A percentile compares a stretch with the other conserved stretches of the same genome.
phyloP scores from a whole-genome alignment of 139 green algal genomes.

The Tetradesmus lagerheimii region DNA sequence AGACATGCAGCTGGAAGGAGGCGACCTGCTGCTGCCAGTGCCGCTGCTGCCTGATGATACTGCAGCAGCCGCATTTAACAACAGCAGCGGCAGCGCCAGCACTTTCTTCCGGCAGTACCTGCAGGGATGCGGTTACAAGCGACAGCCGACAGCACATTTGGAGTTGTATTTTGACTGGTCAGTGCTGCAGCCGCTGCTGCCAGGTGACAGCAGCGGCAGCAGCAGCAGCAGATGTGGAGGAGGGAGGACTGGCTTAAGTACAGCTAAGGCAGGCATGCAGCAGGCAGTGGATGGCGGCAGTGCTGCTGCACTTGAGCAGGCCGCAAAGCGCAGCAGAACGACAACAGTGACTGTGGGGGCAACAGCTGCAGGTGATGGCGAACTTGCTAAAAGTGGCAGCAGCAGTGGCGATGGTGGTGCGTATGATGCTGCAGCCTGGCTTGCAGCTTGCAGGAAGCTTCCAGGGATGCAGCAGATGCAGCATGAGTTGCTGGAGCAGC shows the following conservation, averaged over 20 bases:
- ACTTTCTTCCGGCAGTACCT: background rate
- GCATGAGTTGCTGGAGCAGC: background rate
- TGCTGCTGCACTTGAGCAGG: background rate
- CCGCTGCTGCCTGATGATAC: background rate
- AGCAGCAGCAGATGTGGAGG: background rate
- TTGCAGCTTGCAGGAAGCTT: background rate
- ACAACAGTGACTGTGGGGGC: no score
- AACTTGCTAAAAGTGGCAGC: no score
- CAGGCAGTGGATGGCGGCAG: background rate
- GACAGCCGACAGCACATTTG: background rate
- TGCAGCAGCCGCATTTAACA: background rate
- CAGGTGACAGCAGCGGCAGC: background rate
- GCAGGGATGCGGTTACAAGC: background rate
- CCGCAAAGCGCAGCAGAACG: background rate
- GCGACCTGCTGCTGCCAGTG: conserved; percentile 24
- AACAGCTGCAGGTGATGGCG: background rate
- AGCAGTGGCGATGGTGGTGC: background rate
- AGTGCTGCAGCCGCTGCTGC: background rate
- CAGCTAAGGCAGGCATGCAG: background rate
- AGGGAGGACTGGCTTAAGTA: background rate
- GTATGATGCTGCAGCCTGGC: background rate
- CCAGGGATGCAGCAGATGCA: background rate
- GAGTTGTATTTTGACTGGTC: conserved; percentile 43
- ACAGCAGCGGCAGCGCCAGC: background rate
- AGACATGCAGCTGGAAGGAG: background rate